Evolutionary conservation across 768 basidiomycete species (phyloP), one percentile per base, ranked within the genome.

Genomic region (Phylloporus sp.): DNA sequence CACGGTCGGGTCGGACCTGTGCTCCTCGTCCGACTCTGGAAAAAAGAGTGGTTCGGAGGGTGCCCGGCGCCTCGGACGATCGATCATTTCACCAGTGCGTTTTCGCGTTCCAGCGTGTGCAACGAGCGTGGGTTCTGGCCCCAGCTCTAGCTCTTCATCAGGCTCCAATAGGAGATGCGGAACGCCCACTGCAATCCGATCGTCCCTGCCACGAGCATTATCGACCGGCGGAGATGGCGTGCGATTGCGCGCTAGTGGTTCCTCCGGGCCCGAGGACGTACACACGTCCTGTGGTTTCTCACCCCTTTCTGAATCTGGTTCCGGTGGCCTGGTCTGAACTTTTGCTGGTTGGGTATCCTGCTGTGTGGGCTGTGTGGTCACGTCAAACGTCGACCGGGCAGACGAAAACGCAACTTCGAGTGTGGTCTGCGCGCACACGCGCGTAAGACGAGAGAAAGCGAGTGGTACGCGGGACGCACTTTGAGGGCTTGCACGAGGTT

Each of bases 401-500:
- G 82, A 74, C 2, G 82, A 76, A 61, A 88, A 95, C 15, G 75
- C 58, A 6, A 71, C 66, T 58, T 93, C 88, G 11, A 95, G 71
- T 0, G 81, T 77, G 9, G 60, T 60, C 90, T 93, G 39, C 29
- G 33, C 41, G 35, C 29, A 3, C 3, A 6, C 37, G 35, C 43
- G 21, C 38, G 17, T 9, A n/a, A n/a, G 40, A 42, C 2, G 14
- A 21, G 10, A n/a, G 6, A 22, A 1, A 13, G 3, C 18, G 10
- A 6, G 10, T 17, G 11, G 8, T 22, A 1, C 6, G 20, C 1
- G 13, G n/a, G 27, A 45, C 61, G 13, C 44, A 91, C 91, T 71
- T 89, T 93, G 32, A 98, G 73, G 0, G 83, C 80, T 3, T 78
- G 68, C 1, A 98, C 74, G 15, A 99, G 67, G 50, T 85, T 86